A percentile compares a stretch with the other conserved stretches of the same genome.
These are phyloP conservation scores for Saccharomyces hybrid DNA, from an alignment of 1,139 yeast species.

Conservation along the genomic window DNA sequence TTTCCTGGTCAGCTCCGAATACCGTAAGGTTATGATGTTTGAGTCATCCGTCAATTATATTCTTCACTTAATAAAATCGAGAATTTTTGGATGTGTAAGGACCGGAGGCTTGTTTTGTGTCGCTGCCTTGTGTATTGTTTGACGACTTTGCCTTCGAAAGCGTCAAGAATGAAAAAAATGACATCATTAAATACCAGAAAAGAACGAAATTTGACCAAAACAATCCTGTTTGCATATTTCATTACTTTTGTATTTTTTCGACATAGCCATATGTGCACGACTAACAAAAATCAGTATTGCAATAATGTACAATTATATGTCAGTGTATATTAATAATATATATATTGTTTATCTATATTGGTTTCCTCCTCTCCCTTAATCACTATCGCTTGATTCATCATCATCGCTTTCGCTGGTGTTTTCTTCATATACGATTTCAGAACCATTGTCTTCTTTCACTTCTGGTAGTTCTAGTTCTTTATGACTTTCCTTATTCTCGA, in stretches of 20 bases:
- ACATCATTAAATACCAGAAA: neutral
- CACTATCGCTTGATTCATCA: conserved; percentile 26
- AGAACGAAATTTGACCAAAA: neutral
- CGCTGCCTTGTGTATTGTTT: neutral
- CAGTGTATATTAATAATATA: neutral
- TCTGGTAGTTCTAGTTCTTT: conserved; percentile 30
- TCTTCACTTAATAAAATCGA: no score
- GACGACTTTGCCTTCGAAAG: neutral
- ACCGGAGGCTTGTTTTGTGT: neutral
- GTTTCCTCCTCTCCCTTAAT: conserved; percentile 8
- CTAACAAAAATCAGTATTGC: neutral
- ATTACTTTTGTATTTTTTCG: neutral
- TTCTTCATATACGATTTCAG: conserved; percentile 30
- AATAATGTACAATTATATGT: neutral
- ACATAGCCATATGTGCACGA: neutral
- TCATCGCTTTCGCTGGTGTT: conserved; percentile 27
- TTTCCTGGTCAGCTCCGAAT: neutral
- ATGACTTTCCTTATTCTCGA: conserved; percentile 32
- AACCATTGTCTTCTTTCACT: conserved; percentile 30
- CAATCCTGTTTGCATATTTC: neutral
- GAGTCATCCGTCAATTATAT: no score
- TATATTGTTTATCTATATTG: neutral
- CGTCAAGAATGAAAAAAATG: neutral
- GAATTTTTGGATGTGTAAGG: no score
- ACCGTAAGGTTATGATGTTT: neutral